phyloP scores from a whole-genome alignment of 2,329 filamentous ascomycete species.

The Madurella fahalii region DNA sequence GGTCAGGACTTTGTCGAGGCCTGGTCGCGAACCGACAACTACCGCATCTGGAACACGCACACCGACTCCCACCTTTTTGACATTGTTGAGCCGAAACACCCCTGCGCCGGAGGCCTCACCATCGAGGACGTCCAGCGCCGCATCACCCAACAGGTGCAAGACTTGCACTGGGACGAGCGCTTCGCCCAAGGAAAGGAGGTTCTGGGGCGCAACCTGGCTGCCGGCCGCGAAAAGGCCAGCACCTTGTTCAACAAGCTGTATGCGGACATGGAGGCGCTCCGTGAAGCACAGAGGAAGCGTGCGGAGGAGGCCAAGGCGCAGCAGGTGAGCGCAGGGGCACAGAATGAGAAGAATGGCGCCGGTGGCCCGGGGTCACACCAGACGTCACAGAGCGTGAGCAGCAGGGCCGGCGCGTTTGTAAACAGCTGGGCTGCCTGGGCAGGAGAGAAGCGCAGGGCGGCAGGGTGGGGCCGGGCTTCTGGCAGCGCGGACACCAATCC shows the following conservation, averaged over 20 bases:
- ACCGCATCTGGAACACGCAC: slow-evolving; percentile 76
- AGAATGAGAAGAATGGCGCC: slow-evolving; percentile 4
- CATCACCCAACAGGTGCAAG: slow-evolving; percentile 85
- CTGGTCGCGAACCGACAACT: slow-evolving; percentile 87
- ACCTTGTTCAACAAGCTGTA: slow-evolving; percentile 85
- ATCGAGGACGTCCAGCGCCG: slow-evolving; percentile 93
- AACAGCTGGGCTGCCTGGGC: slow-evolving; percentile 68
- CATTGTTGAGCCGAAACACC: slow-evolving; percentile 87
- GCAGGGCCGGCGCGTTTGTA: slow-evolving; percentile 60
- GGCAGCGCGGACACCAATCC: slow-evolving; percentile 9
- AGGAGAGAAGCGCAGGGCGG: slow-evolving; percentile 66
- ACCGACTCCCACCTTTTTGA: slow-evolving; percentile 89
- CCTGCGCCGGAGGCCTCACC: slow-evolving; percentile 84
- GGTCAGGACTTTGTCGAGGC: slow-evolving; percentile 78
- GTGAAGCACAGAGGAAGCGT: slow-evolving; percentile 66
- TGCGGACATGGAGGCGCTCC: slow-evolving; percentile 79
- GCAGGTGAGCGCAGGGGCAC: slow-evolving; percentile 6
- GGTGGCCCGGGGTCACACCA: slow-evolving; percentile 34
- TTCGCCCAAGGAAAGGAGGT: slow-evolving; percentile 79
- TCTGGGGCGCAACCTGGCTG: slow-evolving; percentile 82
- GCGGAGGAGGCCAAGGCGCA: slow-evolving; percentile 49
- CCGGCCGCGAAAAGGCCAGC: slow-evolving; percentile 82
- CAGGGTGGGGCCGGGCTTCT: slow-evolving; percentile 35
- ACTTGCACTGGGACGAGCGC: slow-evolving; percentile 88
- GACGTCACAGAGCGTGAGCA: slow-evolving; percentile 46